Percentiles rank a stretch among this genome's conserved stretches.
Conservation (phyloP, 306 rosid genomes). For the Sechiopsis laciniata region DNA sequence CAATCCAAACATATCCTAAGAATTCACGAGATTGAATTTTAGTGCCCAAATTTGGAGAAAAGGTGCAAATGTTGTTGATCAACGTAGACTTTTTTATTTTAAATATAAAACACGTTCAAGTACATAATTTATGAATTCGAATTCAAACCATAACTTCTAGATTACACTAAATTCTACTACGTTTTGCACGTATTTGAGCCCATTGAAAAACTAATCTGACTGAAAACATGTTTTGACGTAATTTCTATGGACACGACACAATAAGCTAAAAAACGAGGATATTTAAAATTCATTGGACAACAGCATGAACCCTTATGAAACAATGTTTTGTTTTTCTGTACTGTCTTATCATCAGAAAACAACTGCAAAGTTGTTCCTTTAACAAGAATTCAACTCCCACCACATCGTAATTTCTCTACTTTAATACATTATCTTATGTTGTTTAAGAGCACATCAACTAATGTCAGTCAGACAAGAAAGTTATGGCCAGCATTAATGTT, state of each 20-base stretch:
- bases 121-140: no score
- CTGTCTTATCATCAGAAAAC: neutral
- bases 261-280: neutral
- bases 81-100: no score
- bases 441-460: conserved; percentile 4
- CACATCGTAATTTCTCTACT: neutral
- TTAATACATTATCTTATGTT: neutral
- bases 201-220: no score
- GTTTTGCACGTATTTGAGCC: no score
- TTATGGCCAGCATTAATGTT: neutral
- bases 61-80: no score
- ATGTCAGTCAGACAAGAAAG: neutral
- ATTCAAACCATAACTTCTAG: no score
- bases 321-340: neutral
- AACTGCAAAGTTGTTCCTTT: neutral
- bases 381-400: neutral
- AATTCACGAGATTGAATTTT: no score
- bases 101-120: no score
- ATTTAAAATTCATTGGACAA: conserved; percentile 10
- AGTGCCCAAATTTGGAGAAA: no score
- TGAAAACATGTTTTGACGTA: neutral
- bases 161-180: no score
- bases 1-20: no score
- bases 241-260: neutral
- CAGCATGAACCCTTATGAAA: conserved; percentile 7